Percentiles rank a stretch among this genome's conserved stretches.
These are phyloP conservation scores for Rhizoclosmatium sp. DNA, from an alignment of 192 early-diverging fungal species.

Conservation along the genomic window DNA sequence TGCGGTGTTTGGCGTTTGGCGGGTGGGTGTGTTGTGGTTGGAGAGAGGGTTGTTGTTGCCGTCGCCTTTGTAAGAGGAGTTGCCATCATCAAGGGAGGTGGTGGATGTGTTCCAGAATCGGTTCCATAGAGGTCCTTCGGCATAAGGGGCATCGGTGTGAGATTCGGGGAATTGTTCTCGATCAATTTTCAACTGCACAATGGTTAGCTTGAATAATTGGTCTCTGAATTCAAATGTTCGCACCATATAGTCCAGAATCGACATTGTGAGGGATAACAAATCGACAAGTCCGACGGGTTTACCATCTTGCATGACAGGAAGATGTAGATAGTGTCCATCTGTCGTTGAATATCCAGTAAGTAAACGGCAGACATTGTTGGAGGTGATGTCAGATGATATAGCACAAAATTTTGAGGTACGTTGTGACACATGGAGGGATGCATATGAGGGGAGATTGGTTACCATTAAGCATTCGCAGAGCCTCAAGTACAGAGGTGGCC, in stretches of 20 bases:
- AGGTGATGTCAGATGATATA: background rate
- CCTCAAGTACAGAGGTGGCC: slow-evolving; percentile 53
- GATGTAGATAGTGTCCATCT: slow-evolving; percentile 57
- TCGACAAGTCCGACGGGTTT: slow-evolving; percentile 57
- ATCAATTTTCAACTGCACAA: slow-evolving; percentile 26
- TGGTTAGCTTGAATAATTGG: background rate
- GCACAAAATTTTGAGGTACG: background rate
- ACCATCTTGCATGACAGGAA: slow-evolving; percentile 54
- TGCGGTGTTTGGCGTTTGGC: background rate
- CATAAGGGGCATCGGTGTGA: background rate
- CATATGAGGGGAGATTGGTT: background rate
- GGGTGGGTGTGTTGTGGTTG: slow-evolving; percentile 3
- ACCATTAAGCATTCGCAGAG: slow-evolving; percentile 57
- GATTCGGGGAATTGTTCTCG: slow-evolving; percentile 11
- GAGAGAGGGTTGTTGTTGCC: background rate
- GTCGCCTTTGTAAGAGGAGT: background rate
- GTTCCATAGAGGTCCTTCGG: slow-evolving; percentile 54
- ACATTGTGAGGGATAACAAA: slow-evolving; percentile 60
- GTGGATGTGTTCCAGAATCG: slow-evolving; percentile 50
- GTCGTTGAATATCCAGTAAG: background rate
- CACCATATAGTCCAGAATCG: slow-evolving; percentile 44
- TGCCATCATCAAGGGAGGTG: background rate
- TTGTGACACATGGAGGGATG: background rate
- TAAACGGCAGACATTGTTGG: background rate
- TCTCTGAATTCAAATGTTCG: background rate